These are phyloP conservation scores for Tranzscheliella williamsii DNA, from an alignment of 1,284 basidiomycete genomes.

Conservation along the genomic window DNA sequence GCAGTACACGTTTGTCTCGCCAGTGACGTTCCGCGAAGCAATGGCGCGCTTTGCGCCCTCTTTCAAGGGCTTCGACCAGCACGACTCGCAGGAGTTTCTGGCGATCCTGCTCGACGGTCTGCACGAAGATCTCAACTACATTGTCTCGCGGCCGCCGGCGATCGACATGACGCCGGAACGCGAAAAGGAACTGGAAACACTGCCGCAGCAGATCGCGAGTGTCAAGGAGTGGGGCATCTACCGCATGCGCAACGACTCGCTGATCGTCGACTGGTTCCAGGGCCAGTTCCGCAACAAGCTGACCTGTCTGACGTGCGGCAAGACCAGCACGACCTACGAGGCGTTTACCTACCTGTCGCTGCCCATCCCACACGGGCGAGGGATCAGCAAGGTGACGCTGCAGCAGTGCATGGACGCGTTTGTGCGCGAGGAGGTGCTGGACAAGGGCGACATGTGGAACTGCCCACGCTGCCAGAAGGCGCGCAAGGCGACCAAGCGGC, in stretches of 20 bases:
- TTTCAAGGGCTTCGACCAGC: conserved; percentile 56
- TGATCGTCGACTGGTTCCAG: conserved; percentile 49
- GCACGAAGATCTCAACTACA: conserved; percentile 47
- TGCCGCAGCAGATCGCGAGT: conserved; percentile 71
- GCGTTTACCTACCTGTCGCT: conserved; percentile 61
- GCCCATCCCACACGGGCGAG: conserved; percentile 63
- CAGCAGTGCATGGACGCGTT: conserved; percentile 86
- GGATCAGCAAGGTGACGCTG: conserved; percentile 72
- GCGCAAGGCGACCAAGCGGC: conserved; percentile 77
- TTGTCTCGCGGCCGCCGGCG: conserved; percentile 41
- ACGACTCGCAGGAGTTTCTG: conserved; percentile 49
- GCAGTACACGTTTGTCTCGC: conserved; percentile 80
- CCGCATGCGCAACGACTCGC: conserved; percentile 53
- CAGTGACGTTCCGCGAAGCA: conserved; percentile 81
- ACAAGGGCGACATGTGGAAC: conserved; percentile 92
- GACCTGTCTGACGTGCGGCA: conserved; percentile 56
- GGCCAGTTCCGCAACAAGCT: conserved; percentile 60
- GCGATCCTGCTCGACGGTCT: conserved; percentile 46
- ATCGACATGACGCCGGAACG: conserved; percentile 53
- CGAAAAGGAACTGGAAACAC: conserved; percentile 65
- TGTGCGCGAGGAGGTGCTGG: conserved; percentile 85
- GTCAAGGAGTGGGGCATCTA: conserved; percentile 53
- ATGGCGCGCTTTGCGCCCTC: conserved; percentile 51
- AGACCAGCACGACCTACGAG: conserved; percentile 96
- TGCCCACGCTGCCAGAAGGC: conserved; percentile 83